These are phyloP conservation scores for Sarcodon sp. DNA, from an alignment of 768 basidiomycete genomes.

Conservation along the genomic window DNA sequence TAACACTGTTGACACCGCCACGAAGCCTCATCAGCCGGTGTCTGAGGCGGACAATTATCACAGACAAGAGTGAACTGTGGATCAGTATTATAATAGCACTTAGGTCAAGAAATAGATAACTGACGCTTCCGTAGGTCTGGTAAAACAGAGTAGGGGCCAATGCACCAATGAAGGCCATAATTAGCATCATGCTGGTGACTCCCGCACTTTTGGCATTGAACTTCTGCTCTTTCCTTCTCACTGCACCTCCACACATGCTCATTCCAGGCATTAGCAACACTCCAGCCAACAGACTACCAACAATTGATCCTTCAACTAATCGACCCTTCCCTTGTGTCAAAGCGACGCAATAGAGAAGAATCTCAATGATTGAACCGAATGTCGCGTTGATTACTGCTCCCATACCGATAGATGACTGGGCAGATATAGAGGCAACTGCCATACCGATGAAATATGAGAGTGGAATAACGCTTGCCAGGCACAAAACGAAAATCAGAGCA, in stretches of 20 bases:
- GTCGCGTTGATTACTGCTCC: slow-evolving; percentile 99
- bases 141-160: slow-evolving; percentile 95
- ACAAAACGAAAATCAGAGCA: slow-evolving; percentile 70
- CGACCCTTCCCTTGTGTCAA: slow-evolving; percentile 85
- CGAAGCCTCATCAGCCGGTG: slow-evolving; percentile 15
- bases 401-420: slow-evolving; percentile 97
- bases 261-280: slow-evolving; percentile 94
- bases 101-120: slow-evolving; percentile 17
- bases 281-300: slow-evolving; percentile 90
- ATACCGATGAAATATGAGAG: slow-evolving; percentile 99
- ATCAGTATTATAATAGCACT: slow-evolving; percentile 3
- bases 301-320: slow-evolving; percentile 93
- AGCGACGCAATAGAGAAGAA: slow-evolving; percentile 85
- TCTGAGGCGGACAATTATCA: slow-evolving; percentile 54
- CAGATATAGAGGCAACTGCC: slow-evolving; percentile 99
- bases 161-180: slow-evolving; percentile 98
- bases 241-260: slow-evolving; percentile 88
- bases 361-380: slow-evolving; percentile 97
- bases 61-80: slow-evolving; percentile 78
- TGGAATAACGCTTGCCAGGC: slow-evolving; percentile 87
- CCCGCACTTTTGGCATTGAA: slow-evolving; percentile 99
- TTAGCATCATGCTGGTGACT: slow-evolving; percentile 98
- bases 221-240: slow-evolving; percentile 86
- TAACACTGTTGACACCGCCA: slow-evolving; percentile 92
- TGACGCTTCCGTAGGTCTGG: slow-evolving; percentile 92